A percentile compares a stretch with the other conserved stretches of the same genome.
Evolutionary conservation across 768 basidiomycete genomes (phyloP).

Genomic region (Rickenella mellea): DNA sequence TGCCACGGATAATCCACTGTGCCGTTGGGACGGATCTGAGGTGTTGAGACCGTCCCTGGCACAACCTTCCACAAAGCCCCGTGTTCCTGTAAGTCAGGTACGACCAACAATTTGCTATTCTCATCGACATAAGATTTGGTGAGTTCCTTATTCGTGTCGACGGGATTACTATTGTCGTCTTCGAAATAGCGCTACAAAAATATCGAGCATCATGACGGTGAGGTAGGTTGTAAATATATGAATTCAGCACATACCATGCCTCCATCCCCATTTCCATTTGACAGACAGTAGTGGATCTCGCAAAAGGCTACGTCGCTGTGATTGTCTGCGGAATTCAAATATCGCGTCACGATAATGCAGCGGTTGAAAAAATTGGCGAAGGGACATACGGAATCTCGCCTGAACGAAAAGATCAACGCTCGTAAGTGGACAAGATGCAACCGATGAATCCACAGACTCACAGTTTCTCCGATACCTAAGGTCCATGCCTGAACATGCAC

Average conservation of each 20-base stretch:
- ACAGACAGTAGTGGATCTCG: slow-evolving; percentile 14
- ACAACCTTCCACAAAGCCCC: slow-evolving; percentile 14
- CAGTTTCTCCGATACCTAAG: slow-evolving; percentile 13
- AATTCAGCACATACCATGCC: not conserved
- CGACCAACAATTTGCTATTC: slow-evolving; percentile 8
- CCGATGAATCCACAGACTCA: too few relatives aligned
- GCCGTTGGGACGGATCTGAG: slow-evolving; percentile 10
- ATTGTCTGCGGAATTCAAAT: too few relatives aligned
- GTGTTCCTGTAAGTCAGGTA: slow-evolving; percentile 12
- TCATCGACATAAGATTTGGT: slow-evolving; percentile 5
- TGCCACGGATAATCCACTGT: slow-evolving; percentile 17
- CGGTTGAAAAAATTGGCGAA: too few relatives aligned
- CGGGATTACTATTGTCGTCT: slow-evolving; percentile 6
- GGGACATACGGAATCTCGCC: too few relatives aligned
- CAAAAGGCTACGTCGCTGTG: slow-evolving; percentile 10
- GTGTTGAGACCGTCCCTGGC: slow-evolving; percentile 3
- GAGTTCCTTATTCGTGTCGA: slow-evolving; percentile 7
- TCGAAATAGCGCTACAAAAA: not conserved
- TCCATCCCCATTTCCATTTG: slow-evolving; percentile 9
- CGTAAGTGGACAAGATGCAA: too few relatives aligned
- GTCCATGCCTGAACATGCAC: slow-evolving; percentile 21
- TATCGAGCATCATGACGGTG: not conserved
- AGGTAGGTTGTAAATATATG: too few relatives aligned
- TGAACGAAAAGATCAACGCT: too few relatives aligned
- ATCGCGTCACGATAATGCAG: too few relatives aligned